Evolutionary conservation across 2,329 filamentous ascomycete genomes (phyloP).

Genomic region (Sporothrix sp.): DNA sequence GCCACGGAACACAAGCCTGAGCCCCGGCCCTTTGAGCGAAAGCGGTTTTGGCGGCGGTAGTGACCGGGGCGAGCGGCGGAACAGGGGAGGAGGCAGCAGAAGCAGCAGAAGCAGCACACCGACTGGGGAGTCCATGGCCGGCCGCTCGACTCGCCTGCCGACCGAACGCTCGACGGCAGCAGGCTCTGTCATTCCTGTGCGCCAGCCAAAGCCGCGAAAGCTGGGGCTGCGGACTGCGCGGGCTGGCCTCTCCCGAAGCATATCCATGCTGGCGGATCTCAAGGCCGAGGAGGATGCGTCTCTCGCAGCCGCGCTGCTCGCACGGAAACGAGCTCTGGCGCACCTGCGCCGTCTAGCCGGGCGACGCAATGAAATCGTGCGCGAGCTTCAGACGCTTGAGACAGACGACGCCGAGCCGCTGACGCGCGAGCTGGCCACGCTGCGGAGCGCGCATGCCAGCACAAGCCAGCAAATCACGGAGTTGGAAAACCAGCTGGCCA

Average conservation of each 20-base stretch:
- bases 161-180: conserved; percentile 24
- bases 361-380: conserved; percentile 39
- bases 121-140: conserved; percentile 22
- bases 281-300: conserved; percentile 59
- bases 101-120: conserved; percentile 28
- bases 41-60: conserved; percentile 21
- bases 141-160: conserved; percentile 26
- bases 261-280: conserved; percentile 53
- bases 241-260: conserved; percentile 52
- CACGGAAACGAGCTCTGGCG: conserved; percentile 47
- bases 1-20: conserved; percentile 16
- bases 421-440: conserved; percentile 49
- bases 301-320: conserved; percentile 45
- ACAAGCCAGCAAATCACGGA: conserved; percentile 55
- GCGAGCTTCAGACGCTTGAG: conserved; percentile 46
- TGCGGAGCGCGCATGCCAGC: conserved; percentile 43
- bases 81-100: not conserved
- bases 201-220: conserved; percentile 45
- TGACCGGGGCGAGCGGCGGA: conserved; percentile 16
- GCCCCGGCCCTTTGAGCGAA: conserved; percentile 26
- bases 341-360: conserved; percentile 45
- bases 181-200: conserved; percentile 49
- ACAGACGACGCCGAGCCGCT: conserved; percentile 47
- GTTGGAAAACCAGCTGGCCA: conserved; percentile 53
- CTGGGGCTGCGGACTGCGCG: conserved; percentile 52